Evolutionary conservation across 768 basidiomycete genomes (phyloP), one percentile per base, ranked within the genome.

Genomic region (Termitomyces sp.): DNA sequence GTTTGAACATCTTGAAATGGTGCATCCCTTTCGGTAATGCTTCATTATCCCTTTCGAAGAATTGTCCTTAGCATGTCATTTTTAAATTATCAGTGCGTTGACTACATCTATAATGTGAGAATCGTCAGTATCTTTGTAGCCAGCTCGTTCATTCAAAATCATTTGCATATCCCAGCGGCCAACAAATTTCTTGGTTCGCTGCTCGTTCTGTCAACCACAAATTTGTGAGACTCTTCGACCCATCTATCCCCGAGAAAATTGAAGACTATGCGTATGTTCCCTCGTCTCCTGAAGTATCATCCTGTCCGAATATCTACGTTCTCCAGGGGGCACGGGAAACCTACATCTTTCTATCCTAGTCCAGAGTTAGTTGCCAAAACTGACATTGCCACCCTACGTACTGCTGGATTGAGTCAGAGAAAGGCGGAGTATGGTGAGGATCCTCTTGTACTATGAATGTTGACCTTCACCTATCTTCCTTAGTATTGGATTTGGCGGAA

Each of bases 151-250:
- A 36, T n/a, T 9, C n/a, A n/a, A n/a, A n/a, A n/a, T n/a, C 18
- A 43, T 57, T 32, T 45, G 46, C 40, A 14, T 18, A 24, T 40
- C 6, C 14, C 22, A 88, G 87, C 40, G 86, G 82, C 5, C 88
- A 90, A 68, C 90, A 94, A 67, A 90, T 94, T 24, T 92, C 90
- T 1, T 92, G 89, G 90, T 70, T 87, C 45, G 94, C 93, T 11
- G 94, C 94, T 0, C 79, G 89, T 22, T 85, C 90, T 20, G 92
- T 96, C 59, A 85, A 77, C 38, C 88, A 92, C 71, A 83, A 79
- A 57, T 96, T 96, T 70, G 74, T 85, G 51, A 80, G 89, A 26
- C 71, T 95, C 18, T 95, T 83, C 68, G 83, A 92, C 63, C 82
- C 84, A 18, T 76, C 82, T 9, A 72, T 94, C 3, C 88, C 91